Evolutionary conservation across 2,329 filamentous ascomycete genomes (phyloP).

Genomic region (Alternaria alternata): DNA sequence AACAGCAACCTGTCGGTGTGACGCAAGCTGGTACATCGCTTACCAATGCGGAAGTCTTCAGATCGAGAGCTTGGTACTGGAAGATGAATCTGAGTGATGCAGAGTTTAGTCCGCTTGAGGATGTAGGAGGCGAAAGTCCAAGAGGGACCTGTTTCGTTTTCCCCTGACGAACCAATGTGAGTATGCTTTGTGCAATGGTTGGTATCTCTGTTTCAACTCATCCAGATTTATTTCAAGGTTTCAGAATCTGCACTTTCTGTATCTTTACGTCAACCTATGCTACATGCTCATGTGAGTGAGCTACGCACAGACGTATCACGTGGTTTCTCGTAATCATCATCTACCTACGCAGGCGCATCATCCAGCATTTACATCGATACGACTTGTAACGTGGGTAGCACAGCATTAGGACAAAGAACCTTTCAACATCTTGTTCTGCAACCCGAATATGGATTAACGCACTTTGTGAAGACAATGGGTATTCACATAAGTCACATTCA

Average conservation of each 20-base stretch:
- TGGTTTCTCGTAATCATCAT: not conserved
- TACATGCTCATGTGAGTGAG: not conserved
- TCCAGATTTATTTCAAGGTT: not conserved
- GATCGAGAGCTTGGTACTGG: not conserved
- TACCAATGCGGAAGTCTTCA: not conserved
- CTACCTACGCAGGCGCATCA: too few species aligned
- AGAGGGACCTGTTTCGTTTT: too few species aligned
- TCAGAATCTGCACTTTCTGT: not conserved
- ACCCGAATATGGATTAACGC: too few species aligned
- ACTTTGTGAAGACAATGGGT: not conserved
- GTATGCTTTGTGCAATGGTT: not conserved
- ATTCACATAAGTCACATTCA: not conserved
- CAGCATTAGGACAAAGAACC: not conserved
- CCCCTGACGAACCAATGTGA: too few species aligned
- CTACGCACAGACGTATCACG: too few species aligned
- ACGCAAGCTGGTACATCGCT: not conserved
- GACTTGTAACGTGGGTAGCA: not conserved
- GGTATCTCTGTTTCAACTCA: not conserved
- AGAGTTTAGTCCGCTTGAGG: not conserved
- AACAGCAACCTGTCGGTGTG: not conserved
- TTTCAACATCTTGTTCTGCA: too few species aligned
- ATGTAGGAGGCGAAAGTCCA: not conserved
- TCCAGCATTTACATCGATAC: too few species aligned
- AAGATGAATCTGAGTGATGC: not conserved
- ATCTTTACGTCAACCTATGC: accelerated